phyloP scores from a whole-genome alignment of 2,329 filamentous ascomycete species.

The Colletotrichum shisoi region DNA sequence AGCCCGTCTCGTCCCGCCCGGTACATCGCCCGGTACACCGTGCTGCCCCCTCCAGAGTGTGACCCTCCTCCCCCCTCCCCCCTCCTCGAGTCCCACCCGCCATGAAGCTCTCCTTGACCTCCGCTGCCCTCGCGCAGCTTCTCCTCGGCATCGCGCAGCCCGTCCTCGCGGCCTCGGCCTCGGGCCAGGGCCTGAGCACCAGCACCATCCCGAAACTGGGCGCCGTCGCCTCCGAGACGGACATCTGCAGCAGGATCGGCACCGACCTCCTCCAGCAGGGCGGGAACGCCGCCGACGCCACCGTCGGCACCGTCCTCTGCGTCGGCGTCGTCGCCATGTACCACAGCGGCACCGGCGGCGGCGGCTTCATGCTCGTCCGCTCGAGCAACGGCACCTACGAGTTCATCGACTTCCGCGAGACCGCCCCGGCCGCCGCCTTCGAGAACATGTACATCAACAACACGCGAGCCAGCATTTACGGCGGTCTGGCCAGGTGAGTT shows the following conservation, averaged over 20 bases:
- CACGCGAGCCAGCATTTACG: constrained; percentile 67
- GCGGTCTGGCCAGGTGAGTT: constrained; percentile 75
- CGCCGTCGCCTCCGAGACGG: constrained; percentile 68
- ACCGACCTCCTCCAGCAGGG: constrained; percentile 64
- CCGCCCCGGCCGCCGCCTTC: constrained; percentile 78
- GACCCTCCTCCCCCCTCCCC: not conserved
- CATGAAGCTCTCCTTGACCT: constrained; percentile 34
- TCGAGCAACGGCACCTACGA: constrained; percentile 73
- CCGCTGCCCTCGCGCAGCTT: constrained; percentile 34
- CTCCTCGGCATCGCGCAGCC: constrained; percentile 29
- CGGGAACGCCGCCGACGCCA: constrained; percentile 72
- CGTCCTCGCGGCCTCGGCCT: constrained; percentile 25
- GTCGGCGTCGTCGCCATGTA: constrained; percentile 71
- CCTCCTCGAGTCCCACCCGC: not conserved
- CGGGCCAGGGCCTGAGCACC: not conserved
- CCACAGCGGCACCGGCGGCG: constrained; percentile 76
- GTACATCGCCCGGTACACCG: not conserved
- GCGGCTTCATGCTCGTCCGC: constrained; percentile 80
- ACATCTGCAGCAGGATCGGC: constrained; percentile 67
- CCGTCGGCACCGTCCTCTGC: constrained; percentile 71
- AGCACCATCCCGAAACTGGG: constrained; percentile 50
- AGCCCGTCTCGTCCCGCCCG: not conserved
- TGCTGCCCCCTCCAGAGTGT: not conserved
- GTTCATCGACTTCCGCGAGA: constrained; percentile 85
- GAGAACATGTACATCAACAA: constrained; percentile 83